A percentile compares a stretch with the other conserved stretches of the same genome.
Evolutionary conservation across 2,329 filamentous ascomycete genomes (phyloP).

Genomic region (Colletotrichum coccodes): DNA sequence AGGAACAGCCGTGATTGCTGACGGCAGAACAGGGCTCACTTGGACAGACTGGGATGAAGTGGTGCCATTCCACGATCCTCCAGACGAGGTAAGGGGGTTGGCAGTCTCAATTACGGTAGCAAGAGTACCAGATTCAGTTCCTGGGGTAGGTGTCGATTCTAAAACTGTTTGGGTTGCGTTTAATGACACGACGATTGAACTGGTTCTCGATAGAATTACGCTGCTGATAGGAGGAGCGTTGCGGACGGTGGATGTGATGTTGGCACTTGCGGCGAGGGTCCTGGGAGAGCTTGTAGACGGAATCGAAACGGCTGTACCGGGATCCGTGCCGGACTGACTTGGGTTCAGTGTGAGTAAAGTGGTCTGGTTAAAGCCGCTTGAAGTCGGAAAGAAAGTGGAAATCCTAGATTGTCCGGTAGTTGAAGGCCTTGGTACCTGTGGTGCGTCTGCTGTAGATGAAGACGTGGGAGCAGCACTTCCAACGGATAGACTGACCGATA

Average conservation of each 20-base stretch:
- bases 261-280: background rate
- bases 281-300: background rate
- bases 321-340: no score
- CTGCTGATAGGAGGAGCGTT: background rate
- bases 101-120: slow-evolving; percentile 4
- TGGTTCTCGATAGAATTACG: background rate
- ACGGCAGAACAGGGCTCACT: background rate
- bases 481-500: background rate
- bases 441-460: background rate
- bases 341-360: background rate
- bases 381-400: background rate
- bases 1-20: background rate
- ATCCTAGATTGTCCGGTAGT: background rate
- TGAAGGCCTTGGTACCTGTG: background rate
- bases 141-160: background rate
- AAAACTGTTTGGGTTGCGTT: background rate
- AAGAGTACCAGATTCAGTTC: slow-evolving; percentile 13
- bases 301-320: no score
- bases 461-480: background rate
- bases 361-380: background rate
- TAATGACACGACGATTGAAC: background rate
- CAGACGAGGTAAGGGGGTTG: background rate
- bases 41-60: background rate
- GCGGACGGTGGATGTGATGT: background rate
- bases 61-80: background rate